These are phyloP conservation scores for Prunus yedoensis DNA, from an alignment of 331 rosid species.

Conservation along the genomic window DNA sequence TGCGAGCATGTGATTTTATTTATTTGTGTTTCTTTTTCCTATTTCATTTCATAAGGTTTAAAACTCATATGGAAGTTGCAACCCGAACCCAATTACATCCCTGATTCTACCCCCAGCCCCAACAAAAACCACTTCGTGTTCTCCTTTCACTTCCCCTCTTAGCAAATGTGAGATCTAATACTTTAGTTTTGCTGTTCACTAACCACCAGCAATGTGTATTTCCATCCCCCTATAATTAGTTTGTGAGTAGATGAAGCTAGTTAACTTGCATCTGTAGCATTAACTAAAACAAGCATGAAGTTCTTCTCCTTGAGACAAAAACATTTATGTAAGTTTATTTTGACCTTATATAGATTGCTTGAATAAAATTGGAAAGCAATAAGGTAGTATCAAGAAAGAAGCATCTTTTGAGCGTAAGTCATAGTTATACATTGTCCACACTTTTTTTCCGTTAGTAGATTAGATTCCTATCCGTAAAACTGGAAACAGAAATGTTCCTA, in stretches of 20 bases:
- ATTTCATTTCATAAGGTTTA: neutral
- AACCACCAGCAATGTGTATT: neutral
- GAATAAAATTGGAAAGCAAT: neutral
- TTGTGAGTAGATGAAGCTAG: neutral
- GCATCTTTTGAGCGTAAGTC: no score
- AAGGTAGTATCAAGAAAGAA: neutral
- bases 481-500: no score
- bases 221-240: neutral
- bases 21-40: neutral
- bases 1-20: neutral
- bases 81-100: neutral
- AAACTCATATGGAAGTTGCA: neutral
- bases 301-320: neutral
- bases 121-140: neutral
- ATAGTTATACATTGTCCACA: neutral
- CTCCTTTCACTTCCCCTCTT: neutral
- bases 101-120: neutral
- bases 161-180: neutral
- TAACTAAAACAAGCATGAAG: neutral
- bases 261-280: neutral
- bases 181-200: neutral
- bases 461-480: no score
- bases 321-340: neutral
- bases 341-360: neutral
- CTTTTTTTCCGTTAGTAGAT: neutral